These are phyloP conservation scores for Daldinia childiae DNA, from an alignment of 495 filamentous ascomycete genomes.

Conservation along the genomic window DNA sequence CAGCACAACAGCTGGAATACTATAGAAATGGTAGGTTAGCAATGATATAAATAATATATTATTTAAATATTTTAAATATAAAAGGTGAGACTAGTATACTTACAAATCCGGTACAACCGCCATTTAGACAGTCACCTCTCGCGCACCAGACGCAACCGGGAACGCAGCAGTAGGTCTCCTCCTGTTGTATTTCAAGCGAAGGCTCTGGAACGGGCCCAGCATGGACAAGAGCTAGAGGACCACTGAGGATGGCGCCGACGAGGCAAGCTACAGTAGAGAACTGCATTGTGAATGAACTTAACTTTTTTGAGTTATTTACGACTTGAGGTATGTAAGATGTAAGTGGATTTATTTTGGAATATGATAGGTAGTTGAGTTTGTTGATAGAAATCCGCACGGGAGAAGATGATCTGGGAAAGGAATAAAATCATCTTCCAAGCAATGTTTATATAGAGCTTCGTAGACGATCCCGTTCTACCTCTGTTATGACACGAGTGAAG, in stretches of 20 bases:
- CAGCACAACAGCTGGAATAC: background rate
- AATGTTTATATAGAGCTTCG: background rate
- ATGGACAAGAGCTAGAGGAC: background rate
- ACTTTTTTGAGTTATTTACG: background rate
- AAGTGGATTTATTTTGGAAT: background rate
- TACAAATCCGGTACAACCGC: slow-evolving; percentile 1
- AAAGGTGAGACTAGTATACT: background rate
- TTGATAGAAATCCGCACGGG: background rate
- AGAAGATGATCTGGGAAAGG: background rate
- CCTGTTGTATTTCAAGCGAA: background rate
- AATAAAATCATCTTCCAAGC: background rate
- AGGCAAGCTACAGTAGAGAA: background rate
- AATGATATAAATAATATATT: background rate
- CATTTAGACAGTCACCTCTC: background rate
- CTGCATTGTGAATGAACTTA: background rate
- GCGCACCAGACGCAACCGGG: slow-evolving; percentile 1
- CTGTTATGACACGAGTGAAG: background rate
- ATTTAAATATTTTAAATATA: background rate
- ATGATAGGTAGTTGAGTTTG: background rate
- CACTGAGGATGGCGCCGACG: background rate
- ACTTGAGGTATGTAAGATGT: background rate
- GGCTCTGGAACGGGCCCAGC: background rate
- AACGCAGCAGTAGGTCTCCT: slow-evolving; percentile 10
- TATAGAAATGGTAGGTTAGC: slow-evolving; percentile 1
- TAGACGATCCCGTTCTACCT: background rate